A percentile compares a stretch with the other conserved stretches of the same genome.
Conservation (phyloP, 78 protist genomes). For the Chrysochromulina parva region DNA sequence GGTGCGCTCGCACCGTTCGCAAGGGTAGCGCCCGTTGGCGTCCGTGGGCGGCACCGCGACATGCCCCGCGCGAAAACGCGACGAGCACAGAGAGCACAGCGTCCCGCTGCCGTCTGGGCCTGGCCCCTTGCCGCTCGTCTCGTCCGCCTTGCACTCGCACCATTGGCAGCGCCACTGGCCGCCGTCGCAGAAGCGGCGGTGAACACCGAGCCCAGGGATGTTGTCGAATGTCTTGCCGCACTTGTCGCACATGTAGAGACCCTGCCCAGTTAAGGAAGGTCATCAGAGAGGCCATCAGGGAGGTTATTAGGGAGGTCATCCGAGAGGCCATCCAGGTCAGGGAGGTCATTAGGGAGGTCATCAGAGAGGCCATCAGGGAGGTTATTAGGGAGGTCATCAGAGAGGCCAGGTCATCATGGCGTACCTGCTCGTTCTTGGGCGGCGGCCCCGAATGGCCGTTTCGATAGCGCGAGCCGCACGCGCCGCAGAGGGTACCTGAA, state of each 20-base stretch:
- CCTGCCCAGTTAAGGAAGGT: not conserved
- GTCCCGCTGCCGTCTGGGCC: not conserved
- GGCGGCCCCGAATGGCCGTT: not conserved
- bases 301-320: too few species aligned
- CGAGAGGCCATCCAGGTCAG: too few species aligned
- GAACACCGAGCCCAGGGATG: conserved; percentile 16
- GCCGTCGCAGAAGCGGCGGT: conserved; percentile 28
- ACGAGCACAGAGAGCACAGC: not conserved
- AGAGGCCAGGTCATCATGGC: too few species aligned
- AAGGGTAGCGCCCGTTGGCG: not conserved
- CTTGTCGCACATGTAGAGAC: not conserved
- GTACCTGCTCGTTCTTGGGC: not conserved
- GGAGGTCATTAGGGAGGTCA: too few species aligned
- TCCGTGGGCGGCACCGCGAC: not conserved
- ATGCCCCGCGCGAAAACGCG: conserved; percentile 33
- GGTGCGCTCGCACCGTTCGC: not conserved
- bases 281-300: too few species aligned
- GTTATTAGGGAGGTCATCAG: too few species aligned
- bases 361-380: too few species aligned
- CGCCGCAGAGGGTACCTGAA: not conserved
- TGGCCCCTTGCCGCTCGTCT: not conserved
- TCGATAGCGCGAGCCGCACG: not conserved
- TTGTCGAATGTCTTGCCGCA: not conserved
- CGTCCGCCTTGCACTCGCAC: not conserved
- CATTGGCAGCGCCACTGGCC: conserved; percentile 24